These are phyloP conservation scores for Termitomyces sp. DNA, from an alignment of 768 basidiomycete species.

Conservation along the genomic window DNA sequence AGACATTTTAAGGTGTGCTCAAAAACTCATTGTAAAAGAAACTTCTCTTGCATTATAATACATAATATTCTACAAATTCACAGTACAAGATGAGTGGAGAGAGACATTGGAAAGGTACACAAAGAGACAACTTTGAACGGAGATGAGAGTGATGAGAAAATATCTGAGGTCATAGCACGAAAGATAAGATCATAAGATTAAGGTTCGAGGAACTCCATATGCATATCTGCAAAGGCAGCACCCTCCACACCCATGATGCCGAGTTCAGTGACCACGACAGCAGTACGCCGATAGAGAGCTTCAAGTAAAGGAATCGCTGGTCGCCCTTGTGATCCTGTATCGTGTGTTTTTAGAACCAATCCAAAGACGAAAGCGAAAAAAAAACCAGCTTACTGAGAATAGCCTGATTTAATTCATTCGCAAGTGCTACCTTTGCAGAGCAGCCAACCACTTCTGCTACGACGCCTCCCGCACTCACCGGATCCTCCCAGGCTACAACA, in stretches of 20 bases:
- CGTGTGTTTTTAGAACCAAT: background rate
- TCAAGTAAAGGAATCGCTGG: slow-evolving; percentile 71
- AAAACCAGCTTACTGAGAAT: slow-evolving; percentile 60
- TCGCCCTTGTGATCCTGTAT: slow-evolving; percentile 69
- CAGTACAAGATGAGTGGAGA: background rate
- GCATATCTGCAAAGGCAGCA: slow-evolving; percentile 79
- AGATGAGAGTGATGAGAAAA: background rate
- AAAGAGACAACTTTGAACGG: background rate
- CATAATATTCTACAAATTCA: slow-evolving; percentile 1
- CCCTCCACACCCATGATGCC: slow-evolving; percentile 66
- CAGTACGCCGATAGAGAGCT: slow-evolving; percentile 69
- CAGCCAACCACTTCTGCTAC: slow-evolving; percentile 65
- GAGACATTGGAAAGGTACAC: background rate
- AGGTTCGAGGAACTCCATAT: slow-evolving; percentile 62
- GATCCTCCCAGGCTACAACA: slow-evolving; percentile 77
- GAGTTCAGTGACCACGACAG: slow-evolving; percentile 63
- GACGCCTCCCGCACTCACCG: slow-evolving; percentile 57
- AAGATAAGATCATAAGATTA: slow-evolving; percentile 9
- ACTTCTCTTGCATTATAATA: background rate
- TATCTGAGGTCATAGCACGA: background rate
- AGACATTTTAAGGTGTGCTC: background rate
- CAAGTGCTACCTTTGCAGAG: slow-evolving; percentile 57
- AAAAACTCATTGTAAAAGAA: background rate
- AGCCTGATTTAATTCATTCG: slow-evolving; percentile 74
- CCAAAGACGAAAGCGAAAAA: background rate